Evolutionary conservation across 257 asterid species (phyloP), one percentile per base, ranked within the genome.

Genomic region (Hygrophila difformis): DNA sequence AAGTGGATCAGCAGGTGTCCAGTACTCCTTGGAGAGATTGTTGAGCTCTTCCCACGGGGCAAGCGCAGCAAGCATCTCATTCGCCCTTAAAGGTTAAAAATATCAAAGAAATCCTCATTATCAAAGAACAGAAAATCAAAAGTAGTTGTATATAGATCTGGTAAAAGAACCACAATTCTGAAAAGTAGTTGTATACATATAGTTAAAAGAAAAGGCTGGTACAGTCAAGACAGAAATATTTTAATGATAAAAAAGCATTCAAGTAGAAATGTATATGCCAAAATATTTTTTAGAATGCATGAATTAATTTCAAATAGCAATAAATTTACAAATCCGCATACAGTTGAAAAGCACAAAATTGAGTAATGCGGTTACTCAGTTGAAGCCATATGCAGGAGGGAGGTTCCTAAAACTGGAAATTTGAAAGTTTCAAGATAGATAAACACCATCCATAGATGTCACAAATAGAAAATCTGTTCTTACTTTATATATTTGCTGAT

Each of bases 1-100:
- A 67, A 87, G 82, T 61, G 94, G 87, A 60, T 91, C 99, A 64
- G 99, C 96, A 50, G 95, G 94, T 42, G 99, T 80, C 99, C 99
- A 91, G 29, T 68, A 82, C 73, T 82, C 96, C 82, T 80, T 86
- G 74, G 95, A 91, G 26, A 91, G 82, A 73, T 77, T 82, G 70
- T 86, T 91, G 69, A 91, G 99, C 83, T 91, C 99, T 67, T 91
- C 99, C 96, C 96, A 91, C 42, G 93, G 93, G 38, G 99, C 99
- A 63, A 91, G 81, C 45, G 99, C 96, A 58, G 94, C 94, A 59
- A 91, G 70, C 96, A 91, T 61, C 96, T 75, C 99, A 91, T 91
- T 31, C 89, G 87, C 18, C 99, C 99, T 89, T 70, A 46, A 64
- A 26, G 4, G 31, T 26, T 3, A 3, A 3, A 57, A 40, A 37